These are phyloP conservation scores for Hamigera avellanea DNA, from an alignment of 495 filamentous ascomycete genomes.

Conservation along the genomic window DNA sequence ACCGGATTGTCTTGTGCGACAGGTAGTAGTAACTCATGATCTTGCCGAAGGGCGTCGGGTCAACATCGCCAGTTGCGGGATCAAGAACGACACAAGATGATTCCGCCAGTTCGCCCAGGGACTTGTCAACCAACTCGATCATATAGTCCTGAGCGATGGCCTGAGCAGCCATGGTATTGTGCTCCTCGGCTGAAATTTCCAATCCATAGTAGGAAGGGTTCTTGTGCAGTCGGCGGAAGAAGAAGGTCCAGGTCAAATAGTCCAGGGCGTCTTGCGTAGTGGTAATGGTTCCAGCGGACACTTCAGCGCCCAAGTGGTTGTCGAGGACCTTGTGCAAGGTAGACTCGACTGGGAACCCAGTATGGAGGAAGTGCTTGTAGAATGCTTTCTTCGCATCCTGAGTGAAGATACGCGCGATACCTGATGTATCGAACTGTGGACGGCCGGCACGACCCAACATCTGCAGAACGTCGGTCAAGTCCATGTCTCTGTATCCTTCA, in stretches of 20 bases:
- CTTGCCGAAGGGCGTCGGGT: slow-evolving; percentile 82
- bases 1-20: slow-evolving; percentile 87
- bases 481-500: slow-evolving; percentile 98
- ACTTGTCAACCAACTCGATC: slow-evolving; percentile 80
- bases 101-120: slow-evolving; percentile 64
- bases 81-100: slow-evolving; percentile 73
- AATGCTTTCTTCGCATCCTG: slow-evolving; percentile 98
- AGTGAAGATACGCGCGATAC: slow-evolving; percentile 93
- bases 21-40: slow-evolving; percentile 99
- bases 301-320: slow-evolving; percentile 93
- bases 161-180: slow-evolving; percentile 80
- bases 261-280: slow-evolving; percentile 97
- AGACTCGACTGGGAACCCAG: slow-evolving; percentile 95
- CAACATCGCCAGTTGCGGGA: slow-evolving; percentile 73
- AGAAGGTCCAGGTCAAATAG: slow-evolving; percentile 99
- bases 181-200: slow-evolving; percentile 86
- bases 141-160: slow-evolving; percentile 81
- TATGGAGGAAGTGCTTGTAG: slow-evolving; percentile 98
- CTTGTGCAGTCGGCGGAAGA: slow-evolving; percentile 94
- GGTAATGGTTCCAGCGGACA: slow-evolving; percentile 80
- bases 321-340: slow-evolving; percentile 92
- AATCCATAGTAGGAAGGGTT: slow-evolving; percentile 98
- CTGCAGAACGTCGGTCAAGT: slow-evolving; percentile 94
- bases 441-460: slow-evolving; percentile 95
- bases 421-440: slow-evolving; percentile 91